Evolutionary conservation across 495 filamentous ascomycete species (phyloP), one percentile per base, ranked within the genome.

Genomic region (Durotheca rogersii): DNA sequence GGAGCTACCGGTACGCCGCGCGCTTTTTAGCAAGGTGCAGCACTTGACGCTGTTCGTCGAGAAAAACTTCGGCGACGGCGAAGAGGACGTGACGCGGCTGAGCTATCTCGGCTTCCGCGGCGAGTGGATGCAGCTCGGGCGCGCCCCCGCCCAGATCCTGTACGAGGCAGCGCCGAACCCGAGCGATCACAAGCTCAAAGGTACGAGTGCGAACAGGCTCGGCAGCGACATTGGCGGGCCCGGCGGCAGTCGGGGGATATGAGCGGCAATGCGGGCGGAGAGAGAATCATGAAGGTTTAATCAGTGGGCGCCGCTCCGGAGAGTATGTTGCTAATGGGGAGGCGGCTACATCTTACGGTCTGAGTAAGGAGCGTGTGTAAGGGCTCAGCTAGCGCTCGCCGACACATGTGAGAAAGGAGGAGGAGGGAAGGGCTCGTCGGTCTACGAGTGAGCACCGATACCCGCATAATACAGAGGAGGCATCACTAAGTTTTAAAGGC

Each of bases 151-250:
- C 3, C 87, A 85, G 49, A 87, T 96, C 54, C 55, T 95, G 37
- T 98, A 97, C 67, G 93, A 98, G 78, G 87, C 89, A 14, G 91
- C 93, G 11, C 85, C 93, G 21, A 96, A 96, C 58, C 92, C 92
- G 11, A 77, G 67, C 44, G 93, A 98, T 71, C 93, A 97, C 72
- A 74, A 60, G 35, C 14, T 80, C 2, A 76, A 73, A 64, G 73
- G 74, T 19, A 69, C 69, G 33, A 59, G 37, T 42, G 67, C 75
- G 47, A 68, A 75, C 56, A 54, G 72, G 64, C 62, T 81, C 62
- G 78, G 79, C 2, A 70, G 67, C 55, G 58, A 59, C 23, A 67
- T 80, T 58, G 72, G 72, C 11, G 2, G 41, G 51, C 47, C 6
- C 17, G 15, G 32, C 10, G 39, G 14, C 17, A 34, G 35, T 14